Percentiles rank a stretch among this genome's conserved stretches.
These are phyloP conservation scores for Tetrapisispora pingtungensis DNA, from an alignment of 805 yeast genomes.

Conservation along the genomic window DNA sequence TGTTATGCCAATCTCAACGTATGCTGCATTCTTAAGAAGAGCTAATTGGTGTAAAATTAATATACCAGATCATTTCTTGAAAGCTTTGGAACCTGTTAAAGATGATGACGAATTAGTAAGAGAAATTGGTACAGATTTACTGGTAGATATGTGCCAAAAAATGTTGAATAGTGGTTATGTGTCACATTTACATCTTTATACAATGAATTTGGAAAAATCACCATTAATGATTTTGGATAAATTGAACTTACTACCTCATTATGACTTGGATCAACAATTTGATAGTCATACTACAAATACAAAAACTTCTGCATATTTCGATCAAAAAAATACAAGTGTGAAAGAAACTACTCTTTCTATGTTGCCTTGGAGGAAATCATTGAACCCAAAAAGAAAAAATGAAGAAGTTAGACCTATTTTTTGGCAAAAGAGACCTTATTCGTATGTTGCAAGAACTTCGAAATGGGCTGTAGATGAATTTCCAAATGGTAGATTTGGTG, in stretches of 20 bases:
- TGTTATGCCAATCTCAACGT: conserved; percentile 96
- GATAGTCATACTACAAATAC: conserved; percentile 27
- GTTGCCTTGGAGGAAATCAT: conserved; percentile 86
- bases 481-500: conserved; percentile 99
- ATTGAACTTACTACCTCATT: conserved; percentile 42
- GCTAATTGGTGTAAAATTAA: conserved; percentile 88
- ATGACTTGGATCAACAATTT: conserved; percentile 6
- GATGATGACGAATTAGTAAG: conserved; percentile 87
- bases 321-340: not conserved
- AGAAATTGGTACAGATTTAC: conserved; percentile 70
- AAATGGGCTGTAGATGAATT: conserved; percentile 84
- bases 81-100: conserved; percentile 65
- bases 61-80: conserved; percentile 65
- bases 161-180: conserved; percentile 62
- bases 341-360: conserved; percentile 6
- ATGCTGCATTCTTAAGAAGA: conserved; percentile 84
- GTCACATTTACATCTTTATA: conserved; percentile 87
- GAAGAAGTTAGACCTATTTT: conserved; percentile 89
- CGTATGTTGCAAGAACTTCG: conserved; percentile 80
- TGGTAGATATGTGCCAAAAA: conserved; percentile 72
- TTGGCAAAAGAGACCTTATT: conserved; percentile 89
- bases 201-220: conserved; percentile 93
- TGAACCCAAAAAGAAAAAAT: conserved; percentile 66
- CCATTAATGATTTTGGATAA: conserved; percentile 79
- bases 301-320: conserved; percentile 4